Evolutionary conservation across 345 rosid genomes (phyloP), one percentile per base, ranked within the genome.

Genomic region (Hevea brasiliensis): DNA sequence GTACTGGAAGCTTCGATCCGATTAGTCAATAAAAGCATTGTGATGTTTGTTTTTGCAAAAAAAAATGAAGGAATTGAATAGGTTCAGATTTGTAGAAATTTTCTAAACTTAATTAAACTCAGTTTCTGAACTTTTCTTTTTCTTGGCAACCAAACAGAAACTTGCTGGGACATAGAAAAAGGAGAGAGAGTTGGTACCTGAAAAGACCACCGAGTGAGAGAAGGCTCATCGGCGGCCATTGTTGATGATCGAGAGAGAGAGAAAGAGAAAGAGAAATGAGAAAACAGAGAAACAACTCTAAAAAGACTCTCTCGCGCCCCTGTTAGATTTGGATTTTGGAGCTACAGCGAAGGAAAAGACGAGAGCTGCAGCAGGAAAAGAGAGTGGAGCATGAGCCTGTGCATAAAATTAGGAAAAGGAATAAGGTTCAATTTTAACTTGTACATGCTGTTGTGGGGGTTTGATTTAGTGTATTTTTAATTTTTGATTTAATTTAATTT

Each of bases 131-230:
- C n/a, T n/a, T n/a, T n/a, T n/a, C n/a, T n/a, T n/a, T n/a, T n/a
- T n/a, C n/a, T n/a, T n/a, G n/a, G n/a, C n/a, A 50, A 50, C 21
- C 68, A 67, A 68, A 68, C 62, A 41, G 42, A 67, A 48, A 63
- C 5, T n/a, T 14, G 4, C 37, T 32, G 37, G n/a, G n/a, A n/a
- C n/a, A n/a, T n/a, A n/a, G 37, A 50, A 4, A 20, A 23, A 18
- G 4, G 26, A 40, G 53, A 29, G 12, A 32, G 44, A 50, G 24
- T 26, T 8, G 12, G 47, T 81, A 93, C 98, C 98, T 77, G 93
- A 85, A 91, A 93, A 60, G 87, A 81, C 98, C 98, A 93, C 81
- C 97, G 98, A 78, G 95, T 88, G 72, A 66, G 69, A 12, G 89
- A 79, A 41, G 97, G 92, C 66, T 89, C 97, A 0, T 89, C 95